These are phyloP conservation scores for Warburgia ugandensis DNA, from an alignment of 164 flowering plant species.

Conservation along the genomic window DNA sequence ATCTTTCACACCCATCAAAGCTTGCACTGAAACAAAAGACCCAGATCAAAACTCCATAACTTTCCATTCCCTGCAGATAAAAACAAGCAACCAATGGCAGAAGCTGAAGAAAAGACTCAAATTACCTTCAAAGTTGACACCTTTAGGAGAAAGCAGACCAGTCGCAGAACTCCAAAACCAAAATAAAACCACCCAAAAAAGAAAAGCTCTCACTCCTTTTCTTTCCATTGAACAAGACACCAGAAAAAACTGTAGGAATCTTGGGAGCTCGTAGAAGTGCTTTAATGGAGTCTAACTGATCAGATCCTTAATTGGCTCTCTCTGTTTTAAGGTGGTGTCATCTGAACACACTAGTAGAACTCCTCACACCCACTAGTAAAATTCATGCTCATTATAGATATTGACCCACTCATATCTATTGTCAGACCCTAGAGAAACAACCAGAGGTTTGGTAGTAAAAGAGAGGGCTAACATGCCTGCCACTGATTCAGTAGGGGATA, in stretches of 20 bases:
- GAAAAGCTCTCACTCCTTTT: slow-evolving; percentile 17
- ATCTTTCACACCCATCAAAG: slow-evolving; percentile 68
- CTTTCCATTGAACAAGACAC: slow-evolving; percentile 29
- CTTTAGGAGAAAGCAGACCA: slow-evolving; percentile 76
- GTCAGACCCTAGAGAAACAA: slow-evolving; percentile 29
- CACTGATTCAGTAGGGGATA: slow-evolving; percentile 37
- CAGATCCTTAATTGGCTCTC: slow-evolving; percentile 14
- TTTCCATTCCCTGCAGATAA: neutral
- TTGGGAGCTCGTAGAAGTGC: slow-evolving; percentile 5
- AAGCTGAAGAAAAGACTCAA: slow-evolving; percentile 1
- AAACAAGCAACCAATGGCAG: neutral
- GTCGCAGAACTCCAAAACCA: slow-evolving; percentile 36
- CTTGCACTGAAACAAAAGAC: slow-evolving; percentile 54
- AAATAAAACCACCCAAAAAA: slow-evolving; percentile 29
- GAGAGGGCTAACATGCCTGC: slow-evolving; percentile 51
- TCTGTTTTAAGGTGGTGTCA: slow-evolving; percentile 15
- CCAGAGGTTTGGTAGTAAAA: slow-evolving; percentile 22
- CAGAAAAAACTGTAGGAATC: neutral
- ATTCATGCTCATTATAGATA: slow-evolving; percentile 18
- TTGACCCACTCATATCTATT: slow-evolving; percentile 21
- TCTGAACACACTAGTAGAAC: slow-evolving; percentile 16
- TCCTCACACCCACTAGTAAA: slow-evolving; percentile 15
- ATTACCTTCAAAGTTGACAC: slow-evolving; percentile 93
- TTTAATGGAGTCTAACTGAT: slow-evolving; percentile 7
- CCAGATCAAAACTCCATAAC: neutral